Conservation (phyloP, 805 yeast genomes). For the Candida taoyuanica region DNA sequence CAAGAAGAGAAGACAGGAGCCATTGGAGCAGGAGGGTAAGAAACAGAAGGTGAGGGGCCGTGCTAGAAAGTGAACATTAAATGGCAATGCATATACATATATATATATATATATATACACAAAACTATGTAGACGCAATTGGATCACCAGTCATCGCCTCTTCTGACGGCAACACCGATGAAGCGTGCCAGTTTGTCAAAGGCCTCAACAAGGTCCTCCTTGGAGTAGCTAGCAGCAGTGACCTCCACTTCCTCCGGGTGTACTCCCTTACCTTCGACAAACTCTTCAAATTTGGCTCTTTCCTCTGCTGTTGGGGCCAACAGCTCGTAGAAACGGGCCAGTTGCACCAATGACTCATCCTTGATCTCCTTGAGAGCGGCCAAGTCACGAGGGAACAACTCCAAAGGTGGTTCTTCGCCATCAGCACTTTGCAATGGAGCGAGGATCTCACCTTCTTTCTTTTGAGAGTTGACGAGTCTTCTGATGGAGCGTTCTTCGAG, state of each 20-base stretch:
- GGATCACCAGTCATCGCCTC: conserved; percentile 47
- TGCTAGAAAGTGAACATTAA: conserved; percentile 18
- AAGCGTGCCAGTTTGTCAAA: conserved; percentile 65
- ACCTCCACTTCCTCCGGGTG: conserved; percentile 29
- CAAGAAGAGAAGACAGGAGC: conserved; percentile 16
- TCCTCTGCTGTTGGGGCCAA: conserved; percentile 60
- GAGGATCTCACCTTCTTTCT: conserved; percentile 39
- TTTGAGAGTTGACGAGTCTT: conserved; percentile 60
- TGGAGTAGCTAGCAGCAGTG: conserved; percentile 30
- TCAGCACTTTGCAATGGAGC: conserved; percentile 75
- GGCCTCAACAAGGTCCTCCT: conserved; percentile 48
- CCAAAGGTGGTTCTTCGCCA: conserved; percentile 59
- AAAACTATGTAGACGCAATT: background rate
- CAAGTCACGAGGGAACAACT: conserved; percentile 54
- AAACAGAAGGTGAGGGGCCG: conserved; percentile 29
- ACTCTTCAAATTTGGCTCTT: conserved; percentile 45
- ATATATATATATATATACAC: background rate
- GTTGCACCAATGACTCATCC: conserved; percentile 42
- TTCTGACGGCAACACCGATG: conserved; percentile 56
- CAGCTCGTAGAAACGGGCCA: conserved; percentile 73
- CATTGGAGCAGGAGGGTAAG: conserved; percentile 8
- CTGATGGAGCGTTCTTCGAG: conserved; percentile 74
- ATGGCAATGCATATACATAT: background rate
- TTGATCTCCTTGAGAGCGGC: conserved; percentile 45
- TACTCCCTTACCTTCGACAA: conserved; percentile 45